These are phyloP conservation scores for Colletotrichum sp. DNA, from an alignment of 2,329 filamentous ascomycete genomes.

Conservation along the genomic window DNA sequence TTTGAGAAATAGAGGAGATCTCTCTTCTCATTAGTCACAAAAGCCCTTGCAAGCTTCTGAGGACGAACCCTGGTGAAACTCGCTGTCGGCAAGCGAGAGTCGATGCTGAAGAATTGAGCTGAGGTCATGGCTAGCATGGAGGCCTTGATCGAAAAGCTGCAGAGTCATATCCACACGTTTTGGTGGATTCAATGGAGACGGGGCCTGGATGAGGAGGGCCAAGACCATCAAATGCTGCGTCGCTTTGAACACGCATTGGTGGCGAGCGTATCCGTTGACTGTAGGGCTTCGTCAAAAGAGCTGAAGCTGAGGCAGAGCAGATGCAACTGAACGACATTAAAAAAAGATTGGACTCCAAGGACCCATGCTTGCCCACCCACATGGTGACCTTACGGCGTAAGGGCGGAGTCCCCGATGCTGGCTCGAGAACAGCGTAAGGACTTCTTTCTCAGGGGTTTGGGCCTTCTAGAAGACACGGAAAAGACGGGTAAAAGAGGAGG, in stretches of 20 bases:
- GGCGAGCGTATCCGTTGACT: neutral
- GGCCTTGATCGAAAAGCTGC: neutral
- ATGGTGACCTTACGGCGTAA: neutral
- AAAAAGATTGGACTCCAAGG: neutral
- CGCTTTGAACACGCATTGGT: neutral
- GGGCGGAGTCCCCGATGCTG: constrained; percentile 12
- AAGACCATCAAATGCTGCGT: neutral
- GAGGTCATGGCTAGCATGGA: neutral
- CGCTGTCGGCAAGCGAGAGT: neutral
- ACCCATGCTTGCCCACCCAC: constrained; percentile 4
- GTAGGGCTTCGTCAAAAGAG: neutral
- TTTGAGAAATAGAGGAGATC: neutral
- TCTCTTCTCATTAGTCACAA: neutral
- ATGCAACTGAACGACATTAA: neutral
- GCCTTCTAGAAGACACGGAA: constrained; percentile 21
- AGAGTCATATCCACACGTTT: neutral
- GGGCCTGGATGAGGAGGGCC: neutral
- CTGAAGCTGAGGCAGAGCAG: neutral
- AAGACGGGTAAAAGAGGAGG: constrained; percentile 19
- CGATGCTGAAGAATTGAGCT: constrained; percentile 3
- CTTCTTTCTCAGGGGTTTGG: constrained; percentile 3
- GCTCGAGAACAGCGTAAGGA: neutral
- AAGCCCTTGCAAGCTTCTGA: neutral
- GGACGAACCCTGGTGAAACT: neutral
- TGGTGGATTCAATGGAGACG: neutral